Evolutionary conservation across 352 stramenopile genomes (phyloP).

Genomic region (Globisporangium echinulatum): DNA sequence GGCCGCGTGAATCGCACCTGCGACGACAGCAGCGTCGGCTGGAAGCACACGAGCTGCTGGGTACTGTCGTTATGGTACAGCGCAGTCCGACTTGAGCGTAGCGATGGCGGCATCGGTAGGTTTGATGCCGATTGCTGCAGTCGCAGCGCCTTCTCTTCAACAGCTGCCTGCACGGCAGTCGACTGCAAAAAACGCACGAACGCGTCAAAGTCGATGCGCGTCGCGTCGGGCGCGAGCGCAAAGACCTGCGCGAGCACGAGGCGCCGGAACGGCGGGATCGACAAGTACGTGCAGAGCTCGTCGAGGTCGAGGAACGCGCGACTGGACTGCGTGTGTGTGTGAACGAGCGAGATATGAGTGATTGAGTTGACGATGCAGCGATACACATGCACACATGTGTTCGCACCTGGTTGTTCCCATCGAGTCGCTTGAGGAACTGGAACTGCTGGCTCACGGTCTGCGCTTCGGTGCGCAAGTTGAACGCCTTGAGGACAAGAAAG

Average conservation of each 20-base stretch:
- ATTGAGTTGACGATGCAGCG: not conserved
- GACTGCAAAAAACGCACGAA: conserved; percentile 72
- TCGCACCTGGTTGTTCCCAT: conserved; percentile 12
- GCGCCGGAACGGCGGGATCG: conserved; percentile 56
- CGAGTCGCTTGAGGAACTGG: conserved; percentile 29
- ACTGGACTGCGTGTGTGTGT: conserved; percentile 5
- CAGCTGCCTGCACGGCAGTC: conserved; percentile 35
- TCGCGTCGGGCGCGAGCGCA: conserved; percentile 23
- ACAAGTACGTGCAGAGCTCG: conserved; percentile 61
- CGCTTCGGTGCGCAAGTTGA: conserved; percentile 54
- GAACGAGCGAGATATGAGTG: not conserved
- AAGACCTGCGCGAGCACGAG: conserved; percentile 57
- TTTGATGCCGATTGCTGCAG: conserved; percentile 3
- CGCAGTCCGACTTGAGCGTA: conserved; percentile 1
- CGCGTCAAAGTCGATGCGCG: conserved; percentile 36
- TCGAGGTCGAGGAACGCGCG: conserved; percentile 44
- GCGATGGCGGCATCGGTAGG: conserved; percentile 19
- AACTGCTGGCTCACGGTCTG: conserved; percentile 71
- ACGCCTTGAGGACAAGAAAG: conserved; percentile 77
- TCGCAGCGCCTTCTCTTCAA: conserved; percentile 32
- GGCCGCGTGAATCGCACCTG: conserved; percentile 29
- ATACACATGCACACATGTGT: not conserved
- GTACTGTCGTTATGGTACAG: not conserved
- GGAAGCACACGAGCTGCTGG: conserved; percentile 38
- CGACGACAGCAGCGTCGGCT: conserved; percentile 28